Evolutionary conservation across 345 rosid genomes (phyloP).

Genomic region (Firmiana major): DNA sequence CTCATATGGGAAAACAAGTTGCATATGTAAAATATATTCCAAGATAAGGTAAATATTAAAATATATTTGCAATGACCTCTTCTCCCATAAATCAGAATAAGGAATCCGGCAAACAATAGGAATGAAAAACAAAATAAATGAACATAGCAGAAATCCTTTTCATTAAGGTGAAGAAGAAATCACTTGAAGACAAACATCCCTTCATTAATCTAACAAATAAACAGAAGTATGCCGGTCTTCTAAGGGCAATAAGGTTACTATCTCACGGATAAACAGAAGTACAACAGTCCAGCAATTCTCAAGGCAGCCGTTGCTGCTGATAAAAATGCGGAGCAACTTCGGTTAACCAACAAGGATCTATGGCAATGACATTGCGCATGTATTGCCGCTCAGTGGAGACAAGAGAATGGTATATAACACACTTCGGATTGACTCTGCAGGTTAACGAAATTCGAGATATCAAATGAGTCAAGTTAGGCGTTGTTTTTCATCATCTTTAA

Average conservation of each 20-base stretch:
- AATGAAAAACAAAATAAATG: neutral
- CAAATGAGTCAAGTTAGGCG: neutral
- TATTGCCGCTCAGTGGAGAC: constrained; percentile 89
- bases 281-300: neutral
- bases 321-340: constrained; percentile 85
- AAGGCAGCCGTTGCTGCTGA: constrained; percentile 36
- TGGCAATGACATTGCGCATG: constrained; percentile 75
- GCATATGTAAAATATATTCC: too few species aligned
- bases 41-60: too few species aligned
- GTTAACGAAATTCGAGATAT: neutral
- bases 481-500: too few species aligned
- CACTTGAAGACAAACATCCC: too few species aligned
- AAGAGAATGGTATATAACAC: constrained; percentile 75
- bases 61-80: too few species aligned
- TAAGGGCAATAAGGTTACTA: neutral
- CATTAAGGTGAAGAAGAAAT: too few species aligned
- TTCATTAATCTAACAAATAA: neutral
- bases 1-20: too few species aligned
- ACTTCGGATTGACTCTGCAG: constrained; percentile 89
- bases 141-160: too few species aligned
- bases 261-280: too few species aligned
- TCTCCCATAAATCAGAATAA: neutral
- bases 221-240: neutral
- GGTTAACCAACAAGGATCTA: constrained; percentile 77
- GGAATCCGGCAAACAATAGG: neutral